Evolutionary conservation across 169 alveolate species (phyloP), one percentile per base, ranked within the genome.

Genomic region (Plasmodium reichenowi): DNA sequence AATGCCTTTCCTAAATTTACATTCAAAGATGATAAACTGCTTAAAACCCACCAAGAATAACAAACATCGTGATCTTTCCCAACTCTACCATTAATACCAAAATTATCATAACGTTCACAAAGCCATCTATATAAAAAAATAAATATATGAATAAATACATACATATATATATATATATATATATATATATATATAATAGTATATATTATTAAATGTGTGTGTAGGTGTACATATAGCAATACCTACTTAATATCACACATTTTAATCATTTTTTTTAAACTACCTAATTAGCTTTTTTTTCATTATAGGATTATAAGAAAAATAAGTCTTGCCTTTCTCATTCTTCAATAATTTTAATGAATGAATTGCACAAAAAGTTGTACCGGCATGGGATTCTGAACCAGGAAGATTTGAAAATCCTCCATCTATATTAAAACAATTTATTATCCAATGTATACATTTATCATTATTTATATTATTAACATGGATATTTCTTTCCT

Each of bases 41-140:
- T 92, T 70, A 94, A 74, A 45, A 88, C 64, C 96, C 96, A 94
- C 92, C 93, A 94, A 22, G 94, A 72, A 80, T 94, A 94, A 67
- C 96, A 94, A 17, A 94, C 93, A 58, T 94, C 96, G 58, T 89
- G 91, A 7, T 91, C 59, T 62, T 94, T 94, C 48, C 94, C 95
- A 0, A 89, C 92, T 9, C 95, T 59, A 13, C 96, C 96, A n/a
- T 88, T 88, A 48, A 94, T 88, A 5, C 94, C 95, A 12, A 29
- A 20, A 43, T 78, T 78, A 22, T 78, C 89, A 78, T 59, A 78
- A 47, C 89, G 29, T 32, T 78, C 89, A 20, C 89, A 78, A 22
- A 78, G 76, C 89, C 89, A 78, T 32, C 89, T 78, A 59, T n/a
- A 20, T 26, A 32, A 58, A 58, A 50, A 50, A 56, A 64, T 59